Base-by-base conservation (phyloP, 139 green algal genomes). In the Chlorella sp. region DNA sequence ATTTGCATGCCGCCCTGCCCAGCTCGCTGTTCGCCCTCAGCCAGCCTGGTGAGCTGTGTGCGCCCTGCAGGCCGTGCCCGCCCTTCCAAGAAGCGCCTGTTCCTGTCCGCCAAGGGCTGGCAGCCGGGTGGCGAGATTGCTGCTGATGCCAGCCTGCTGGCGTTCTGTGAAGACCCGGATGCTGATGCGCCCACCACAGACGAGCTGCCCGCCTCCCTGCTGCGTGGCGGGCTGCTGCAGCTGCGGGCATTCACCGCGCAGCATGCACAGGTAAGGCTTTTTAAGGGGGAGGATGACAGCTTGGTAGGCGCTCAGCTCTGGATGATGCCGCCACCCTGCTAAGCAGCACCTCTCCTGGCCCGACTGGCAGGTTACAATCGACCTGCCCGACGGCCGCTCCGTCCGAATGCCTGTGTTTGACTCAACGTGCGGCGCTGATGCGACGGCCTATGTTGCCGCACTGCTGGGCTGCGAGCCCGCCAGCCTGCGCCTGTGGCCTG, bases 121-220 rank as follows among this genome's bases (percentile, higher is more conserved):
- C 23, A 26, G 2, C 67, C 32, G 34, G 67, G 32, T 28, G 67
- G 67, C 32, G 12, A 0, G 11, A 4, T 74, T 5, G n/a, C 26
- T n/a, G 15, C 17, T 11, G 15, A 20, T n/a, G 64, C 64, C 21
- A 7, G 16, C 28, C n/a, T 70, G 64, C 64, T 70, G n/a, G 26
- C n/a, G 11, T 20, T 70, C 34, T 15, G 11, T 28, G 64, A 9
- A 5, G 28, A 12, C 28, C 64, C 15, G 28, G 28, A 12, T 0
- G 64, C 26, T 39, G n/a, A 1, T 15, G n/a, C 64, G 38, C 26
- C 15, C 11, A 23, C 16, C 3, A 15, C 34, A 28, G 68, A 74
- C 3, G 68, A 74, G 68, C 68, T 74, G 34, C 68, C 68, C 36
- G 68, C 68, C 36, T 74, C 68, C 15, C 68, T 74, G 68, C 32